A percentile compares a stretch with the other conserved stretches of the same genome.
Conservation (phyloP, 2,329 filamentous ascomycete genomes). For the Colletotrichum filicis region DNA sequence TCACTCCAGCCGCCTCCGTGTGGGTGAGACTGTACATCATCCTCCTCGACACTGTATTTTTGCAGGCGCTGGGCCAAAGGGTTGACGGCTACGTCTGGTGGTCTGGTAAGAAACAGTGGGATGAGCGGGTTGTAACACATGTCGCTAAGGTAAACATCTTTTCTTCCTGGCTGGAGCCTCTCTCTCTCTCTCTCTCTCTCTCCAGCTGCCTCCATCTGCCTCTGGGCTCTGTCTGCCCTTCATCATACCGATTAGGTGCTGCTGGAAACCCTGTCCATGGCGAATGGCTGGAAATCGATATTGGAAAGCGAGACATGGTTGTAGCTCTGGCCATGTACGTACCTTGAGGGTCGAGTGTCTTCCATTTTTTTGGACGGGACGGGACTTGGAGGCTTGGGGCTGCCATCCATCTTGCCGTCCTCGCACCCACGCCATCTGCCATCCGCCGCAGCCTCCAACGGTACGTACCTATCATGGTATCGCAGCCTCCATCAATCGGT, state of each 20-base stretch:
- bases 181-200: not conserved
- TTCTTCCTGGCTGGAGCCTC: not conserved
- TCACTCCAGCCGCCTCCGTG: slow-evolving; percentile 34
- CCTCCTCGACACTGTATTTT: slow-evolving; percentile 33
- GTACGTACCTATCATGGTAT: not conserved
- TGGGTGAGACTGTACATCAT: slow-evolving; percentile 8
- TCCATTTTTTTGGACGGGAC: not conserved
- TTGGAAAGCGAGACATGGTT: slow-evolving; percentile 11
- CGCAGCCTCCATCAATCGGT: not conserved
- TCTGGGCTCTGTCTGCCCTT: not conserved
- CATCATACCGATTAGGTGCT: not conserved
- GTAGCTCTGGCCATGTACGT: not conserved
- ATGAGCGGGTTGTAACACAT: slow-evolving; percentile 21
- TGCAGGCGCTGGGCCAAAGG: slow-evolving; percentile 17
- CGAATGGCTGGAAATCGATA: slow-evolving; percentile 17
- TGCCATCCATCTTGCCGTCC: not conserved
- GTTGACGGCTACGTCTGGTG: too few species aligned
- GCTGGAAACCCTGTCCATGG: slow-evolving; percentile 3
- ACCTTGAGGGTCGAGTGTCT: not conserved
- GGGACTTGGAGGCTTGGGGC: not conserved
- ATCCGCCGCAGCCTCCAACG: slow-evolving; percentile 4
- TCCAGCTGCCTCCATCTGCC: not conserved
- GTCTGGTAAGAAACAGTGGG: slow-evolving; percentile 13
- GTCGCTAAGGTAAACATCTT: slow-evolving; percentile 3
- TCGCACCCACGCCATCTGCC: not conserved